phyloP scores from a whole-genome alignment of 2,329 filamentous ascomycete genomes.

The Aspergillus neotritici region DNA sequence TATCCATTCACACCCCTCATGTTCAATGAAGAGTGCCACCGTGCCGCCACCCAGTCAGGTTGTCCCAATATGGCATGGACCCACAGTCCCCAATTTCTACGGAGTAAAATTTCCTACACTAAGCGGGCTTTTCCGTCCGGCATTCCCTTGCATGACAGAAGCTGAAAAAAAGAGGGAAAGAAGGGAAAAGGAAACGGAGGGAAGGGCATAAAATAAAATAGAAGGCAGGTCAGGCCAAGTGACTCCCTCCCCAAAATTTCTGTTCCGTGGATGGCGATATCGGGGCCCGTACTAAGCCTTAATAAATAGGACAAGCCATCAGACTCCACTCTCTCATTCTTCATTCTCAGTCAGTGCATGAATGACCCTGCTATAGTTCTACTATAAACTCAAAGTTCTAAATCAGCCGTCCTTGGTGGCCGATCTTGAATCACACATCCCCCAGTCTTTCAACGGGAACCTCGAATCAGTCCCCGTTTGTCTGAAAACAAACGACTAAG shows the following conservation, averaged over 20 bases:
- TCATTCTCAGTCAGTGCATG: too few species aligned
- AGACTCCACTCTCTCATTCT: too few species aligned
- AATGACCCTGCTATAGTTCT: too few species aligned
- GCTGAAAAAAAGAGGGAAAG: slow-evolving; percentile 6
- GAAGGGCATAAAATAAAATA: not conserved
- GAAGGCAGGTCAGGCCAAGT: slow-evolving; percentile 5
- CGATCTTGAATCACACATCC: too few species aligned
- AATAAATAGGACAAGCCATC: too few species aligned
- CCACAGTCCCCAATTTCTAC: slow-evolving; percentile 7
- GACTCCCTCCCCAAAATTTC: not conserved
- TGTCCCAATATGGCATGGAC: slow-evolving; percentile 1
- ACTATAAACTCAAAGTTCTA: too few species aligned
- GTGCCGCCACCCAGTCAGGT: slow-evolving; percentile 1
- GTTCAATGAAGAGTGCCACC: too few species aligned
- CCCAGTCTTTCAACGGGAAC: too few species aligned
- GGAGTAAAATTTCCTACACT: slow-evolving; percentile 3
- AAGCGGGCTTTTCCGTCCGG: slow-evolving; percentile 14
- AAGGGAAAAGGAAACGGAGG: slow-evolving; percentile 2
- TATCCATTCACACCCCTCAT: not conserved
- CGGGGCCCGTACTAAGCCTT: slow-evolving; percentile 10
- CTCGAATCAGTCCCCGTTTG: too few species aligned
- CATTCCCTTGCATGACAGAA: slow-evolving; percentile 1
- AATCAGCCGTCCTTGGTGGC: too few species aligned
- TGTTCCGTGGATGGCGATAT: slow-evolving; percentile 22
- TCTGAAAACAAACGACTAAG: too few species aligned